Evolutionary conservation across 1,139 yeast genomes (phyloP).

Genomic region (Magnusiomyces clavatus): DNA sequence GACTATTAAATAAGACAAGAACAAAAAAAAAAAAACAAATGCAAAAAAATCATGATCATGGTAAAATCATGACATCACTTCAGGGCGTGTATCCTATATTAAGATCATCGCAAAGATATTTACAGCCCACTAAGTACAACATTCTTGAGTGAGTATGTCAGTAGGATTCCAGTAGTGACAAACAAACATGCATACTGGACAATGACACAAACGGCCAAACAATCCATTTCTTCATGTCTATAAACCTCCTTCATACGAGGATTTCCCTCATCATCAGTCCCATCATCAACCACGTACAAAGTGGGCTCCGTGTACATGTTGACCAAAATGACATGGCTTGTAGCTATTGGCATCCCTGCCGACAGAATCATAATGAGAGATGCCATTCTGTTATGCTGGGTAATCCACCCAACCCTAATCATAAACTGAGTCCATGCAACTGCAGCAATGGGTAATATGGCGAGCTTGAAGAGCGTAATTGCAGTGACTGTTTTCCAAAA

Average conservation of each 20-base stretch:
- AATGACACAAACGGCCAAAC: constrained; percentile 65
- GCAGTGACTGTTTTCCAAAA: constrained; percentile 56
- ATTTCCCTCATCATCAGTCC: background rate
- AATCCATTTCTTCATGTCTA: constrained; percentile 57
- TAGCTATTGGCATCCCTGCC: constrained; percentile 80
- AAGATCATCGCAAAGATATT: constrained; percentile 8
- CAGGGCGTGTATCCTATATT: too few species aligned
- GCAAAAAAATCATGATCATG: too few species aligned
- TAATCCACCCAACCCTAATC: constrained; percentile 42
- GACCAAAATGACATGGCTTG: constrained; percentile 74
- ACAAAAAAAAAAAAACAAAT: too few species aligned
- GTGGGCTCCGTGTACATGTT: constrained; percentile 68
- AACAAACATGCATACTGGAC: constrained; percentile 57
- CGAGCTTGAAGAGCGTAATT: constrained; percentile 41
- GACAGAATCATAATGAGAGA: constrained; percentile 66
- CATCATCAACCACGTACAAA: constrained; percentile 31
- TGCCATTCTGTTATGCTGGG: constrained; percentile 47
- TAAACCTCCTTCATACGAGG: background rate
- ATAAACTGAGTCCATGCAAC: constrained; percentile 48
- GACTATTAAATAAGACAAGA: too few species aligned
- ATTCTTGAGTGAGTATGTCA: constrained; percentile 34
- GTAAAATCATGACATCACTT: too few species aligned
- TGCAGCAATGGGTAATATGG: constrained; percentile 55
- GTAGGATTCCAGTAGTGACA: constrained; percentile 48
- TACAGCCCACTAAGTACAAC: constrained; percentile 16